Base-by-base conservation (phyloP, 2,329 filamentous ascomycete species). In the Fusarium duplospermum region DNA sequence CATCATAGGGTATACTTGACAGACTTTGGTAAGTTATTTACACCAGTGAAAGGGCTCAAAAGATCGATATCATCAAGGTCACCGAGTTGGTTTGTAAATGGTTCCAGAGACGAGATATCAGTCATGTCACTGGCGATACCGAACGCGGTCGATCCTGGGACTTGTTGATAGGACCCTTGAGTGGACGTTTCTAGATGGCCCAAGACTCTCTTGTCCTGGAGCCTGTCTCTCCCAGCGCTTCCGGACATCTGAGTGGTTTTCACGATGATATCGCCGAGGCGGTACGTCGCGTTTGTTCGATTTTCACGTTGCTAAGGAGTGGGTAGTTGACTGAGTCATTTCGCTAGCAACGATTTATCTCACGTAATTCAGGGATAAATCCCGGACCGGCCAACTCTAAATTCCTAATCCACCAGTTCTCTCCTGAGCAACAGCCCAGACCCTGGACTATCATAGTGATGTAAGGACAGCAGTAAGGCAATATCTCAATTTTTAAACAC, bases 361-460 rank as follows among this genome's bases (percentile, higher is more conserved):
- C 47, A 52, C 24, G 47, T 29, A 52, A 52, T 52, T 29, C 18
- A 29, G 47, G 47, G 18, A 52, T 24, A n/a, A 52, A 52, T 52
- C 9, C 24, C 47, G 47, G 47, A n/a, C 47, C 47, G 47, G 24
- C 10, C 24, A 52, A 52, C 47, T 52, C 24, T 52, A 50, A 50
- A 16, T n/a, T 27, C 4, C 16, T 10, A 6, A 27, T n/a, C 24
- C 24, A 29, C 45, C 8, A 47, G 14, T 50, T 50, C 6, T 18
- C 14, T 50, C 22, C 22, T 50, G 14, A 50, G 16, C 8, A 50
- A 18, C 16, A 29, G 3, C 6, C 10, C 8, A n/a, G 31, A 14
- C 13, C 11, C 31, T 33, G 9, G 9, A 10, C 7, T 52, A 9
- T 6, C 18, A 52, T n/a, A 6, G 13, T 7, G 24, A 24, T 52